Evolutionary conservation across 169 alveolate species (phyloP).

Genomic region (Eimeria falciformis): DNA sequence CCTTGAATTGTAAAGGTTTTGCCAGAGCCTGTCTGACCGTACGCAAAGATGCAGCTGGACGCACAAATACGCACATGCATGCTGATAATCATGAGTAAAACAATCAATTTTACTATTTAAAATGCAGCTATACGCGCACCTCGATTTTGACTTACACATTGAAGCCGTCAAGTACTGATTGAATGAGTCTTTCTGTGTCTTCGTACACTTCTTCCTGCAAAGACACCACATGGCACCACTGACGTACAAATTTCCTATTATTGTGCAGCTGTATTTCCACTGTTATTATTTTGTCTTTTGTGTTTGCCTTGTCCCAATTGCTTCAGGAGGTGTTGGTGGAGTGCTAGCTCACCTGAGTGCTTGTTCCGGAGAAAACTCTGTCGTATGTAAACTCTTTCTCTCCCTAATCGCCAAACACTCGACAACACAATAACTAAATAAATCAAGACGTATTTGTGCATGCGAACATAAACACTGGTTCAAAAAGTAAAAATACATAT

Average conservation of each 20-base stretch:
- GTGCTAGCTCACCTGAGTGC: constrained; percentile 42
- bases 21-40: constrained; percentile 95
- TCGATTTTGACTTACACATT: constrained; percentile 84
- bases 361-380: constrained; percentile 35
- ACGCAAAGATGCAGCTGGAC: constrained; percentile 87
- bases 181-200: constrained; percentile 84
- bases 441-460: neutral
- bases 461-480: neutral
- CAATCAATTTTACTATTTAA: no score
- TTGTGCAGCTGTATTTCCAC: no score
- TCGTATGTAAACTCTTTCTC: constrained; percentile 71
- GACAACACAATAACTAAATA: neutral
- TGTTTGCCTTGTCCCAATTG: no score
- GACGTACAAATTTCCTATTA: no score
- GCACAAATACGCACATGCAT: neutral
- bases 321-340: neutral
- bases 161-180: constrained; percentile 90
- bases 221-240: no score
- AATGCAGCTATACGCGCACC: neutral
- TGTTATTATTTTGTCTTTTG: no score
- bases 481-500: neutral
- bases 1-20: constrained; percentile 95
- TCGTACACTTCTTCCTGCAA: constrained; percentile 86
- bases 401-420: constrained; percentile 15
- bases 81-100: neutral